Evolutionary conservation across 2,329 filamentous ascomycete genomes (phyloP).

Genomic region (Juglanconis oblonga): DNA sequence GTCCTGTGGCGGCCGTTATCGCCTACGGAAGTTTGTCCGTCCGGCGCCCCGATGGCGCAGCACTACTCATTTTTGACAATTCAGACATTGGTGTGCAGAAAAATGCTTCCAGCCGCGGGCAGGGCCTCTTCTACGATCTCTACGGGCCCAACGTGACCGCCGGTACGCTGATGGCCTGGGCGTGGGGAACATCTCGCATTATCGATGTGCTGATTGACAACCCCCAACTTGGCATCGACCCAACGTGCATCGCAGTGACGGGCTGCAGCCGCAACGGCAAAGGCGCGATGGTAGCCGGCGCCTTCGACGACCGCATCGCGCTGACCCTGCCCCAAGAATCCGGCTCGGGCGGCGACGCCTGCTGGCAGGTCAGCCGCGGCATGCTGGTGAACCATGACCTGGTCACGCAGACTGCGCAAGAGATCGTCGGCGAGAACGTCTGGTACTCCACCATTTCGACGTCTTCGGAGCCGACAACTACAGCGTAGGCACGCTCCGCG

Average conservation of each 20-base stretch:
- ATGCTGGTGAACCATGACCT: constrained; percentile 50
- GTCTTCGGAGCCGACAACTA: not conserved
- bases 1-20: constrained; percentile 38
- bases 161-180: constrained; percentile 47
- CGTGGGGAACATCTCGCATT: constrained; percentile 47
- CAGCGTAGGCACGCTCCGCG: not conserved
- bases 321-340: constrained; percentile 49
- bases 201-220: constrained; percentile 43
- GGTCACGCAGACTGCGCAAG: constrained; percentile 26
- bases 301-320: constrained; percentile 45
- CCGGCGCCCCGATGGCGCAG: constrained; percentile 43
- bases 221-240: constrained; percentile 35
- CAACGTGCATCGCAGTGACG: constrained; percentile 39
- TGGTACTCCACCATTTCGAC: constrained; percentile 44
- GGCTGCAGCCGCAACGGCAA: constrained; percentile 52
- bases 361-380: constrained; percentile 42
- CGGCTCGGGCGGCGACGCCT: constrained; percentile 46
- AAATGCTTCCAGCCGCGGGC: constrained; percentile 42
- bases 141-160: constrained; percentile 43
- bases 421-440: constrained; percentile 48
- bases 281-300: constrained; percentile 47
- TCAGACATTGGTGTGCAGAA: constrained; percentile 51
- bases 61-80: constrained; percentile 47
- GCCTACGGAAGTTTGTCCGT: constrained; percentile 42
- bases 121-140: constrained; percentile 47